Conservation (phyloP, 257 asterid species). For the Forsythia suspensa region DNA sequence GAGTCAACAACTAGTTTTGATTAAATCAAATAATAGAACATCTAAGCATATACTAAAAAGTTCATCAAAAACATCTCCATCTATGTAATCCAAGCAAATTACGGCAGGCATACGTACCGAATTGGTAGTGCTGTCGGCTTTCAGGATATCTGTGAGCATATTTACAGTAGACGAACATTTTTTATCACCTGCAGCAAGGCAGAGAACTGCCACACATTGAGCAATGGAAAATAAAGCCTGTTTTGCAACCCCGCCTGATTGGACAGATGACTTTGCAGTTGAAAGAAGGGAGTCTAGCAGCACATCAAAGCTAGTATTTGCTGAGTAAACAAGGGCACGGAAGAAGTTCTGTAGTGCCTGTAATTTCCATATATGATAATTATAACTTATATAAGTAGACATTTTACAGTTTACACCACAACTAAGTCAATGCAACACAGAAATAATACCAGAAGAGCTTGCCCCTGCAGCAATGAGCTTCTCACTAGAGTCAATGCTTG, state of each 20-base stretch:
- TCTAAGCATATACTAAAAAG: not conserved
- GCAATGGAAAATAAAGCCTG: slow-evolving; percentile 97
- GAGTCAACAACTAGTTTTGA: slow-evolving; percentile 7
- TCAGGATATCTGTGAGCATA: slow-evolving; percentile 91
- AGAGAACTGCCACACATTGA: slow-evolving; percentile 96
- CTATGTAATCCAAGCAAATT: slow-evolving; percentile 3
- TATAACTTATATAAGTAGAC: slow-evolving; percentile 15
- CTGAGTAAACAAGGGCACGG: slow-evolving; percentile 81
- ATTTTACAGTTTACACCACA: slow-evolving; percentile 18
- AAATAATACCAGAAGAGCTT: slow-evolving; percentile 86
- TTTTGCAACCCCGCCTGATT: slow-evolving; percentile 87
- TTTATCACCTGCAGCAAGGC: slow-evolving; percentile 87
- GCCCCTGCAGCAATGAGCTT: slow-evolving; percentile 97
- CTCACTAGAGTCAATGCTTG: slow-evolving; percentile 82
- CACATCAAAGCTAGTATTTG: slow-evolving; percentile 92
- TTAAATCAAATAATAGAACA: slow-evolving; percentile 6
- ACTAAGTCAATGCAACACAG: slow-evolving; percentile 13
- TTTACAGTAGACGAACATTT: slow-evolving; percentile 82
- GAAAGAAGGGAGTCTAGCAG: slow-evolving; percentile 93
- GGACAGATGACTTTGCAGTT: slow-evolving; percentile 83
- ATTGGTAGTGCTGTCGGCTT: slow-evolving; percentile 68
- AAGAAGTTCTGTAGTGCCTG: slow-evolving; percentile 94
- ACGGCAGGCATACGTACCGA: slow-evolving; percentile 56
- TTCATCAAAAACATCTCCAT: not conserved
- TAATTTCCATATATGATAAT: slow-evolving; percentile 32